A percentile compares a stretch with the other conserved stretches of the same genome.
These are phyloP conservation scores for Penicillium desertorum DNA, from an alignment of 495 filamentous ascomycete genomes.

Conservation along the genomic window DNA sequence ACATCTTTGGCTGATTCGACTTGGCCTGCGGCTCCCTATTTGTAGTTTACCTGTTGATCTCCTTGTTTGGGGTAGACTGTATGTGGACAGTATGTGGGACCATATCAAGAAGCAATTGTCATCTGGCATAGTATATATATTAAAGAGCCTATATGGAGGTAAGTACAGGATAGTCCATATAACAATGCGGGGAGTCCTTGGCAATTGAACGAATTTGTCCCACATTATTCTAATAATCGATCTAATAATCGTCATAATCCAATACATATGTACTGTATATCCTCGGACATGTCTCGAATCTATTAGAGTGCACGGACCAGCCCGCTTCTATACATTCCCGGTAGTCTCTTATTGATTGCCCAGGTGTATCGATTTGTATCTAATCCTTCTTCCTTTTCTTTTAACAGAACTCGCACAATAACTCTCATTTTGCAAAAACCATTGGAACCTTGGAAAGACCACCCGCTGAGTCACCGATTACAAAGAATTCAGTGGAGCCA, in stretches of 20 bases:
- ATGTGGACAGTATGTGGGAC: too few species aligned
- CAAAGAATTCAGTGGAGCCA: slow-evolving; percentile 23
- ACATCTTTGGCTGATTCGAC: not conserved
- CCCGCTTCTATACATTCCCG: not conserved
- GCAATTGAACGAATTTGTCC: too few species aligned
- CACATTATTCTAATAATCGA: too few species aligned
- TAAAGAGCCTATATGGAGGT: not conserved
- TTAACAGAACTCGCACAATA: not conserved
- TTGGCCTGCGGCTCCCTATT: not conserved
- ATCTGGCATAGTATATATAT: not conserved
- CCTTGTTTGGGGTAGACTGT: not conserved
- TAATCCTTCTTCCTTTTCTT: not conserved
- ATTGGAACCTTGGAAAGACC: not conserved
- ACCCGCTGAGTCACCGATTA: slow-evolving; percentile 28
- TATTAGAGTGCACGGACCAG: not conserved
- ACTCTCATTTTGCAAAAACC: not conserved
- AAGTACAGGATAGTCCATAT: not conserved
- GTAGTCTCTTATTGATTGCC: not conserved
- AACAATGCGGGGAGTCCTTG: not conserved
- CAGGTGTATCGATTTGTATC: not conserved
- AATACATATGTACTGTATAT: too few species aligned
- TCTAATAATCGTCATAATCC: too few species aligned
- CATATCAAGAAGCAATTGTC: not conserved
- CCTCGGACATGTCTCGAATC: not conserved
- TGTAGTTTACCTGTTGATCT: not conserved